phyloP scores from a whole-genome alignment of 306 rosid genomes.

The Pyrus pyrifolia region DNA sequence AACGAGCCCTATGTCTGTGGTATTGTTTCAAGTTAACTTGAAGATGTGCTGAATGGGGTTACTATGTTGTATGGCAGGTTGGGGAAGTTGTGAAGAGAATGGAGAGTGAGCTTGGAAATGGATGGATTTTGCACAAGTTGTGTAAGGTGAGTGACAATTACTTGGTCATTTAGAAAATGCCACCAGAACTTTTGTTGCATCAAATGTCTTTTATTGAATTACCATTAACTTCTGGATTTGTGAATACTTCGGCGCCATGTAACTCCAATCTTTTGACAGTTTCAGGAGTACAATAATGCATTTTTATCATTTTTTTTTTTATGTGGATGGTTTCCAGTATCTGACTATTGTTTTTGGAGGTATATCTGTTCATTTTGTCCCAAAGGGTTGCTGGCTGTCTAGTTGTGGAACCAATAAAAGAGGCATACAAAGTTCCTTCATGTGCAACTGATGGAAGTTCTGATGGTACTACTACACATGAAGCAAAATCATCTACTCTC shows the following conservation, averaged over 20 bases:
- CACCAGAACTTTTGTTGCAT: not conserved
- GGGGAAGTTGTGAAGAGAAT: constrained; percentile 60
- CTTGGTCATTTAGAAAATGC: not conserved
- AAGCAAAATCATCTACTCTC: constrained; percentile 25
- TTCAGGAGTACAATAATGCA: not conserved
- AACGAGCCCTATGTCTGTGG: not conserved
- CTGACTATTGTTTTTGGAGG: constrained; percentile 27
- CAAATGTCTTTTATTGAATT: not conserved
- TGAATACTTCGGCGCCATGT: not conserved
- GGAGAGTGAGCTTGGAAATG: constrained; percentile 69
- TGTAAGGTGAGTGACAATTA: constrained; percentile 44
- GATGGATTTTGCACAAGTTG: constrained; percentile 54
- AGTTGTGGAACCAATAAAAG: constrained; percentile 59
- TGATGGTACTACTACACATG: constrained; percentile 18
- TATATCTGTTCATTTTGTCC: constrained; percentile 51
- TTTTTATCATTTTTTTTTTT: no score
- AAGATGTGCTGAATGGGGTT: not conserved
- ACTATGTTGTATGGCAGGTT: constrained; percentile 33
- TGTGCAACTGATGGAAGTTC: constrained; percentile 18
- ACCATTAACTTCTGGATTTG: not conserved
- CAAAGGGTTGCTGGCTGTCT: constrained; percentile 56
- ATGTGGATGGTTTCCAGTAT: not conserved
- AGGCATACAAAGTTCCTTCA: constrained; percentile 59
- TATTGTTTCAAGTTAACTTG: not conserved
- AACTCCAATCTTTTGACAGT: no score